Conservation (phyloP, 1,284 basidiomycete species). For the Boletellus deceptivus region DNA sequence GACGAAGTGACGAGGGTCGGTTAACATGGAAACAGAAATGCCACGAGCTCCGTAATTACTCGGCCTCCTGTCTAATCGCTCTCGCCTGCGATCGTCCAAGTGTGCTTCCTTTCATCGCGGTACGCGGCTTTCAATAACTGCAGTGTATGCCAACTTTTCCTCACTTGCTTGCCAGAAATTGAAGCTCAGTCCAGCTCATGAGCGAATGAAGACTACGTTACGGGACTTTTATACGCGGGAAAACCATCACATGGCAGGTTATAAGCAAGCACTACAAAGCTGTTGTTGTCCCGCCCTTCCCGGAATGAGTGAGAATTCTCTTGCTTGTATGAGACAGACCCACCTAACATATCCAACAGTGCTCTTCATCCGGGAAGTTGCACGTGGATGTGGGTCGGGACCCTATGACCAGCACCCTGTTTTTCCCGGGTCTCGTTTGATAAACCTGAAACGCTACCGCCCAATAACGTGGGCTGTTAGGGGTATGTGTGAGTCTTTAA, state of each 20-base stretch:
- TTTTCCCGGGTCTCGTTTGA: constrained; percentile 26
- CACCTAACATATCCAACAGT: constrained; percentile 19
- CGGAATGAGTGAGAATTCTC: constrained; percentile 27
- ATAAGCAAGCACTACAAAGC: constrained; percentile 37
- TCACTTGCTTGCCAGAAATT: constrained; percentile 14
- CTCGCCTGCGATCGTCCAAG: constrained; percentile 34
- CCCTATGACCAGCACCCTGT: constrained; percentile 28
- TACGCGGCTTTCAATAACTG: constrained; percentile 4
- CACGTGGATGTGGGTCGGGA: constrained; percentile 33
- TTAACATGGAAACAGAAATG: constrained; percentile 37
- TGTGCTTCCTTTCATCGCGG: constrained; percentile 34
- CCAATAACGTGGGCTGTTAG: constrained; percentile 37
- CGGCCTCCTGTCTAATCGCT: constrained; percentile 39
- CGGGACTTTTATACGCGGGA: constrained; percentile 33
- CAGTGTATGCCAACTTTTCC: not conserved
- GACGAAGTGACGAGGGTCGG: not conserved
- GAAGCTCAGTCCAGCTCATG: constrained; percentile 26
- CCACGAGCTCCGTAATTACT: constrained; percentile 44
- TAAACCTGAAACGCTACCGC: constrained; percentile 35
- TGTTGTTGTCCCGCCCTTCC: constrained; percentile 36
- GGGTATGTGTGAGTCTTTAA: constrained; percentile 22
- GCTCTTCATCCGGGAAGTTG: constrained; percentile 34
- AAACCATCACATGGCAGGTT: constrained; percentile 34
- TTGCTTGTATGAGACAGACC: not conserved
- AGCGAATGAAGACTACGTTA: constrained; percentile 21